Base-by-base conservation (phyloP, 495 filamentous ascomycete genomes). In the Xylaria grammica region DNA sequence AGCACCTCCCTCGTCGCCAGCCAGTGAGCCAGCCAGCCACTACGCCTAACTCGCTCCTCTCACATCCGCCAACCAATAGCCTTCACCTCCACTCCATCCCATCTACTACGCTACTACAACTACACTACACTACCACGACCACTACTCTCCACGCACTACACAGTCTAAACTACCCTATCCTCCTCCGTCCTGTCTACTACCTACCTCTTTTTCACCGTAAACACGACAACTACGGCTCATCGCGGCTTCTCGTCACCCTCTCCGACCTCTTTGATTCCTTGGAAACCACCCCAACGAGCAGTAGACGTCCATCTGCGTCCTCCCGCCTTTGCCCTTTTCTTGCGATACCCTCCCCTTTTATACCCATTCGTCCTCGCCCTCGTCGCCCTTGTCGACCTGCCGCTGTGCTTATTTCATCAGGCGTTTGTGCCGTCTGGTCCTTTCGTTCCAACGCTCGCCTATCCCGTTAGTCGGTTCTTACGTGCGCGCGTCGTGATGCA, bases 261-360 rank as follows among this genome's bases (percentile, higher is more conserved):
- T 48, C 52, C 57, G 54, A 58, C 45, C 40, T 48, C 55, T 49
- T 48, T 46, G 58, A 15, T 56, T 48, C 62, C 34, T 63, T 57
- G 50, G 53, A 64, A 64, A 38, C 53, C 4, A 42, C 24, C 5
- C 40, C 13, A 56, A 22, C 62, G 62, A 49, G 9, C 62, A 32
- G 24, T 50, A 42, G 45, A 36, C 52, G 20, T 32, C 26, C 9
- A 7, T 34, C 29, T 27, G 27, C 32, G 59, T 69, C 48, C 29
- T 61, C 52, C 52, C 56, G 44, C 38, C 45, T 58, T n/a, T 54
- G 56, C 63, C 24, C 55, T 38, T 56, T 66, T 69, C 69, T 69
- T 57, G 65, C 69, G 65, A 72, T 72, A 68, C 67, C 72, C 71
- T 67, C 71, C 72, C 65, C 49, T 34, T 72, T 72, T 74, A 69